Evolutionary conservation across 441 rosid genomes (phyloP), one percentile per base, ranked within the genome.

Genomic region (Gossypium schwendimanii): DNA sequence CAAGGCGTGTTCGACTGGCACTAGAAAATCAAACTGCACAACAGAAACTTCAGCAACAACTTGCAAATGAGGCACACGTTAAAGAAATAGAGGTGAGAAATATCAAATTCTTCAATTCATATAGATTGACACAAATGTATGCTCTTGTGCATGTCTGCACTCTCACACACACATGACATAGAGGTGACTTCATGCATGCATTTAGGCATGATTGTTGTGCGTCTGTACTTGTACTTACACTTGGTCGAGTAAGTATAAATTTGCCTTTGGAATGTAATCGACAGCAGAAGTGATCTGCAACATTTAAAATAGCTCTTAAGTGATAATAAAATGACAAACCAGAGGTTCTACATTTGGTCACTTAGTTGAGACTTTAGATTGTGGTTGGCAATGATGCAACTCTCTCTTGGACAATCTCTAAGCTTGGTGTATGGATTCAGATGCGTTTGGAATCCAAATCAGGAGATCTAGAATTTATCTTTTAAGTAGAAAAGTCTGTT

Each of bases 1-100:
- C 98, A 54, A 89, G 99, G 83, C 97, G 91, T 69, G 97, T 93
- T 77, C 99, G 98, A 65, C 70, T 95, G 26, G 92, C 98, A 20
- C 77, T 93, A 84, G 97, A 95, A 79, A 85, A 89, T 85, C 87
- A 95, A 84, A 88, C 95, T 0, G 78, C 82, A 20, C 88, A 87
- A 73, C 91, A 89, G 70, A 91, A 82, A 66, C 80, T 80, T 80
- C 97, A 93, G 86, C 91, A 90, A 68, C 92, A 91, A 78, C 80
- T 91, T 63, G 93, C 79, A 53, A 88, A 88, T 82, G 98, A 90
- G 79, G 83, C 92, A 47, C 87, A 76, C 52, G 95, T 92, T 81
- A 89, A 93, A 75, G 97, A 90, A 84, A 95, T 92, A 62, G 98
- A 95, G 91, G 99, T 89, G 71, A 79, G 53, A 64, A 49, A 23